Evolutionary conservation across 306 rosid species (phyloP), one percentile per base, ranked within the genome.

Genomic region (Cyamopsis tetragonoloba): DNA sequence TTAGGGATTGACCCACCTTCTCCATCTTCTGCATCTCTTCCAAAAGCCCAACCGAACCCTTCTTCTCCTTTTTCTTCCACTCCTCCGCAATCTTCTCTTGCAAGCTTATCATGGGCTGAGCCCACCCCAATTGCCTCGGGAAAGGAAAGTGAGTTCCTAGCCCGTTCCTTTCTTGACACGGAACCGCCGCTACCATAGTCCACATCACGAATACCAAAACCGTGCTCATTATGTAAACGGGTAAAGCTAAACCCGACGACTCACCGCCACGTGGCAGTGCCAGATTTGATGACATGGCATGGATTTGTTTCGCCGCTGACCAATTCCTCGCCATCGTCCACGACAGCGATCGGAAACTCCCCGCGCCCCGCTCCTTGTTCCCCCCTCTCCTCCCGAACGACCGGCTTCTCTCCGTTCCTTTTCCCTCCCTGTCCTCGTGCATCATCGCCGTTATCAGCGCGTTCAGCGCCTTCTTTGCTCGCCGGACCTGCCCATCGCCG

Each of bases 51-150:
- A 83, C 82, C 0, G 74, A 26, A 0, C 95, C 89, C 37, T 79
- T 91, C 91, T 95, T 95, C 86, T 95, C 99, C 43, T 88, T 95
- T 85, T 86, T 89, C 83, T 86, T 95, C 99, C 99, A 90, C 51
- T 90, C 99, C 76, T 90, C 97, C 0, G 83, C 77, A 6, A 95
- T 86, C 81, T 86, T 95, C 72, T 95, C 99, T 38, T 95, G 99
- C 55, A 95, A 39, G 1, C 77, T 77, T 0, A 81, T 59, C 86
- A 95, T 72, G 4, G 97, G 68, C 34, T 90, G 97, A 0, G 96
- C 96, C 99, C 99, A 95, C 0, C 17, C 43, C 66, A 86, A 5
- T 32, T 88, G 89, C 80, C 85, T 65, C 1, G 84, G 71, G 4
- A 84, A 74, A 0, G 83, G 82, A 17, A 88, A 75, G 28, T 90